Evolutionary conservation across 306 rosid species (phyloP).

Genomic region (Oemleria cerasiformis): DNA sequence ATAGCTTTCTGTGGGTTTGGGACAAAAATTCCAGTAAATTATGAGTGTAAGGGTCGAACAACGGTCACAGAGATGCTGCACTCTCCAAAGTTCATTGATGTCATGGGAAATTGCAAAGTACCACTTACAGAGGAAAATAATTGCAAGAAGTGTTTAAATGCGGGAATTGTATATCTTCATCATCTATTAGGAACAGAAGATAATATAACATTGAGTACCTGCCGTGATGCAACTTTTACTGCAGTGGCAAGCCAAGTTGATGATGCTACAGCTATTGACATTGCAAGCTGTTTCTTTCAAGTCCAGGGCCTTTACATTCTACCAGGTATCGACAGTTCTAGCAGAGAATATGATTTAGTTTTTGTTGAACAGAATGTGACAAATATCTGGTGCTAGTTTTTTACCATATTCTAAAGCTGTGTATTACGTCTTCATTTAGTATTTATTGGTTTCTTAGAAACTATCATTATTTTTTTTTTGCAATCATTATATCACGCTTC

Average conservation of each 20-base stretch:
- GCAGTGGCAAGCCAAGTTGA: constrained; percentile 84
- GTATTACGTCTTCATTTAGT: background rate
- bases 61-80: constrained; percentile 76
- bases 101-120: constrained; percentile 50
- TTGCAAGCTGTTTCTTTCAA: constrained; percentile 90
- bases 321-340: constrained; percentile 46
- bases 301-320: constrained; percentile 63
- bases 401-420: background rate
- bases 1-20: constrained; percentile 84
- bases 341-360: background rate
- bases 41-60: constrained; percentile 74
- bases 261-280: constrained; percentile 51
- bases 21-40: constrained; percentile 76
- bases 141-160: constrained; percentile 82
- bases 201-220: constrained; percentile 76
- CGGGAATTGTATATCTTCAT: constrained; percentile 71
- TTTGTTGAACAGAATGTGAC: background rate
- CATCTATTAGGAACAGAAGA: constrained; percentile 58
- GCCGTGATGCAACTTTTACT: constrained; percentile 88
- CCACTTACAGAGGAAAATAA: constrained; percentile 64
- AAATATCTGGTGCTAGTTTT: constrained; percentile 1
- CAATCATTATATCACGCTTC: background rate
- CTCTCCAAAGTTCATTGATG: constrained; percentile 74
- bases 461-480: background rate
- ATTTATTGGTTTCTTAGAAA: background rate